A percentile compares a stretch with the other conserved stretches of the same genome.
phyloP scores from a whole-genome alignment of 306 rosid genomes.

The Arachis stenosperma region DNA sequence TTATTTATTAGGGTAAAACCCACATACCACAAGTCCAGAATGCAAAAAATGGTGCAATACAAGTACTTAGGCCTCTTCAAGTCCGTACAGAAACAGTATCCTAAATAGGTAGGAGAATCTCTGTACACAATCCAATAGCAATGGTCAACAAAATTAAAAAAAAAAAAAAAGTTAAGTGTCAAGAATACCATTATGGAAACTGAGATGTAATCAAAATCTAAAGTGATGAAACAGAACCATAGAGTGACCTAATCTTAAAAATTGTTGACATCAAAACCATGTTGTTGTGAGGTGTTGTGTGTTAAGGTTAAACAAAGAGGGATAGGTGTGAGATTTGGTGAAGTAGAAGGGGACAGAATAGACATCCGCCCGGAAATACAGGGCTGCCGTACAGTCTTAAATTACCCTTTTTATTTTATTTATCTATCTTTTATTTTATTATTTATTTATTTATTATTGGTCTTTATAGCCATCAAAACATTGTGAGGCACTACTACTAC shows the following conservation, averaged over 20 bases:
- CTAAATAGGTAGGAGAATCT: slow-evolving; percentile 34
- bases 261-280: not conserved
- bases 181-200: not conserved
- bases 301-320: slow-evolving; percentile 36
- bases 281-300: not conserved
- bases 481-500: slow-evolving; percentile 42
- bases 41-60: slow-evolving; percentile 24
- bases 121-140: not conserved
- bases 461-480: slow-evolving; percentile 44
- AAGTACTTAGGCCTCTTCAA: not conserved
- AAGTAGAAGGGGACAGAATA: slow-evolving; percentile 92
- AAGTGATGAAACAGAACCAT: too few relatives aligned
- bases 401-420: slow-evolving; percentile 10
- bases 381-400: slow-evolving; percentile 74
- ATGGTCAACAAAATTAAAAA: slow-evolving; percentile 37
- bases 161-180: not conserved
- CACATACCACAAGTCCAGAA: not conserved
- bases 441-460: slow-evolving; percentile 24
- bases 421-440: slow-evolving; percentile 45
- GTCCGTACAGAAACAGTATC: slow-evolving; percentile 3
- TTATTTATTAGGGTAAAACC: not conserved
- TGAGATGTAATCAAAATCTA: not conserved
- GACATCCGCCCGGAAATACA: slow-evolving; percentile 97
- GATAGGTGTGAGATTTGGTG: slow-evolving; percentile 80
- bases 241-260: slow-evolving; percentile 10